Evolutionary conservation across 768 basidiomycete genomes (phyloP), one percentile per base, ranked within the genome.

Genomic region (Tulasnella calospora): DNA sequence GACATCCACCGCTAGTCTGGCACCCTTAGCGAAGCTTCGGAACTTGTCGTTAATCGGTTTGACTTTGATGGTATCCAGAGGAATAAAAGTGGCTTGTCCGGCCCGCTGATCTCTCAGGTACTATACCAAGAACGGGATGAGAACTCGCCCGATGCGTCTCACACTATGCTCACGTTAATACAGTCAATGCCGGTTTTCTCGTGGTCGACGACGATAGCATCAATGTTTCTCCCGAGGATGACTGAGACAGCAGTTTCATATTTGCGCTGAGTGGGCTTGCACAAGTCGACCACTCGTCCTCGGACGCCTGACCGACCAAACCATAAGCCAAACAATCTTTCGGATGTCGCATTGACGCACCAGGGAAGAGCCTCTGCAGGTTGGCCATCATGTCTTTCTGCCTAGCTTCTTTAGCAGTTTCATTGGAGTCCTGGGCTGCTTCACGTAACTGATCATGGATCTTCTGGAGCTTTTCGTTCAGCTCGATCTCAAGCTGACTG

Each of bases 141-240:
- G 44, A 44, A 44, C 44, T 4, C 15, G 44, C 44, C 4, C 44
- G 55, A 36, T 36, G 15, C 30, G 40, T 71, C 71, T n/a, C 36
- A 12, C 40, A 69, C 35, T 19, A 27, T 38, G 81, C 86, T 70
- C 80, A 94, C 95, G 87, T 98, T 95, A 82, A 99, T 98, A 83
- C 97, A 99, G 81, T 96, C 95, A 77, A 99, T 98, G 1, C 95
- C 98, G 1, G 94, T 96, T 85, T 94, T 95, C 86, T 99, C 96
- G 82, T 95, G 92, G 82, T 99, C 97, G 0, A 99, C 96, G 10
- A 99, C 94, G 77, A 99, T 89, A 0, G 96, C 94, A 82, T 99
- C 98, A 77, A 96, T 93, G 83, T 99, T 96, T 74, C 97, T 89
- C 0, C 98, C 98, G 1, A 99, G 88, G 33, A 98, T 91, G 41